Evolutionary conservation across 2,329 filamentous ascomycete species (phyloP).

Genomic region (Emericellopsis atlantica): DNA sequence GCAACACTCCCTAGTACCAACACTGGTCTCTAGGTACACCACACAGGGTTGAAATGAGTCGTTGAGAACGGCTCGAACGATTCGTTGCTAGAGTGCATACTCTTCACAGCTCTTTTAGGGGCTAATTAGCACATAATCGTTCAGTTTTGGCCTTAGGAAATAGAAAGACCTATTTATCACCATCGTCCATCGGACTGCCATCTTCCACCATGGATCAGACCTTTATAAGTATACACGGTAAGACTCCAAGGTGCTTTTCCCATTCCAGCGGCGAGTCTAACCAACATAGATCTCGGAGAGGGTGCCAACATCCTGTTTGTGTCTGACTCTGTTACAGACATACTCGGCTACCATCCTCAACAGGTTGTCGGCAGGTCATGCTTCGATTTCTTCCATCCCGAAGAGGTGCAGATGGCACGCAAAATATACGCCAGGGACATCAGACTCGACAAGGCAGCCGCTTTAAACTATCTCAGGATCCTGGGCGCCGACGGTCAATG

Average conservation of each 20-base stretch:
- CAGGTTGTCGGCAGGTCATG: constrained; percentile 66
- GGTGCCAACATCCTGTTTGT: constrained; percentile 74
- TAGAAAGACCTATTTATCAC: not conserved
- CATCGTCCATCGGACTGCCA: not conserved
- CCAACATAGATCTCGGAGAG: constrained; percentile 49
- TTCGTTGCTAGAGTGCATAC: too few species aligned
- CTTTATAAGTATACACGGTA: constrained; percentile 85
- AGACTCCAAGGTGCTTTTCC: constrained; percentile 17
- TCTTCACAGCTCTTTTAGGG: too few species aligned
- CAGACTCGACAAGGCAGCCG: constrained; percentile 70
- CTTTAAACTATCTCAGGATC: constrained; percentile 68
- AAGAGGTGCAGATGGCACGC: constrained; percentile 65
- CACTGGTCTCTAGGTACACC: not conserved
- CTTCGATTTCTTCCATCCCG: constrained; percentile 79
- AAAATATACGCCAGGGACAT: constrained; percentile 62
- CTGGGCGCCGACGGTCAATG: constrained; percentile 56
- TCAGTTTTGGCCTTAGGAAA: not conserved
- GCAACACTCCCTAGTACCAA: not conserved
- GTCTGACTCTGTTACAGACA: constrained; percentile 72
- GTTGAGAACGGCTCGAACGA: too few species aligned
- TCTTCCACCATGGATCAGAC: constrained; percentile 59
- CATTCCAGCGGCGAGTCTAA: not conserved
- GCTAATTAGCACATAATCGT: too few species aligned
- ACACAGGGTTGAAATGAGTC: not conserved
- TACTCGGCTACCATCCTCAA: constrained; percentile 65